Evolutionary conservation across 1,284 basidiomycete species (phyloP).

Genomic region (Leccinum insigne): DNA sequence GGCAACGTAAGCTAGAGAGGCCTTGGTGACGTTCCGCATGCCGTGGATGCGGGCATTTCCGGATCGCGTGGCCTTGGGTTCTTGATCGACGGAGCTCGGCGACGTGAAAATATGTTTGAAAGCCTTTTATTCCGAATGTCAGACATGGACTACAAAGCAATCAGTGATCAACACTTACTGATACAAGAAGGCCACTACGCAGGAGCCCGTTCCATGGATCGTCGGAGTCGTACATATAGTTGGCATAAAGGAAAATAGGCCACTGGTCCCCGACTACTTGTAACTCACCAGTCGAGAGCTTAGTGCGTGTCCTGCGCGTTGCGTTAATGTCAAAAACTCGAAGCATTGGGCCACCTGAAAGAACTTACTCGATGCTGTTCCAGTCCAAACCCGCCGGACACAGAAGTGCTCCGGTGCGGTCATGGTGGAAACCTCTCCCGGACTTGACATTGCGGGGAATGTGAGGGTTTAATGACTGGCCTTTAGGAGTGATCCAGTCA

Average conservation of each 20-base stretch:
- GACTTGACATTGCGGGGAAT: too few relatives aligned
- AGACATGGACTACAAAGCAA: background rate
- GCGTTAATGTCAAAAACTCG: background rate
- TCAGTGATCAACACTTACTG: background rate
- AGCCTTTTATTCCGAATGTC: background rate
- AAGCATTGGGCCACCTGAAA: background rate
- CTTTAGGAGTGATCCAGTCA: too few relatives aligned
- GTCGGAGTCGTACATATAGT: background rate
- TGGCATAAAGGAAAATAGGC: background rate
- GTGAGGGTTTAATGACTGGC: too few relatives aligned
- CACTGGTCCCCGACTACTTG: background rate
- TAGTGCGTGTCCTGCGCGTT: background rate
- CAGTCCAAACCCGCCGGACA: too few relatives aligned
- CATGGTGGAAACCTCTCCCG: too few relatives aligned
- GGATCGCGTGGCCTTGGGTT: background rate
- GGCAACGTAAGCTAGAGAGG: background rate
- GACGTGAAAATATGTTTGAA: background rate
- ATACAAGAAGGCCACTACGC: background rate
- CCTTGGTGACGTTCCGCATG: background rate
- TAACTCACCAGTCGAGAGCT: background rate
- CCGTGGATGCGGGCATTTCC: background rate
- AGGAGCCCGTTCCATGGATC: background rate
- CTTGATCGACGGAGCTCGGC: background rate
- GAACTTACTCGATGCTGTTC: background rate
- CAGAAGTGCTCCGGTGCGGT: too few relatives aligned